Evolutionary conservation across 2,329 filamentous ascomycete genomes (phyloP).

Genomic region (Dendrostoma leiphaemia): DNA sequence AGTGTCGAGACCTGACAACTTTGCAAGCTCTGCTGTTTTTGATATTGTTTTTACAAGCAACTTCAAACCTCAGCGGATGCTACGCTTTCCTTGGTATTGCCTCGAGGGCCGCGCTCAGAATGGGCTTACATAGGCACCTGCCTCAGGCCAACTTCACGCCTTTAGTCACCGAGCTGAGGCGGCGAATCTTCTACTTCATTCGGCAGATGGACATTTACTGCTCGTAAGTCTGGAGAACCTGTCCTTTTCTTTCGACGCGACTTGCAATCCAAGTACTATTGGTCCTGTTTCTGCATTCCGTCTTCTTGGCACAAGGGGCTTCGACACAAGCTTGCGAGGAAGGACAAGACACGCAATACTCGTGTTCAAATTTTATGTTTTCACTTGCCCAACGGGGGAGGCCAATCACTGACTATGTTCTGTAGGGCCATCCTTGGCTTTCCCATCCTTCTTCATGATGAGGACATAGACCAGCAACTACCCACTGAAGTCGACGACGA

Average conservation of each 20-base stretch:
- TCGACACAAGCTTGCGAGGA: too few species aligned
- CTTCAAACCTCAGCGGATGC: conserved; percentile 74
- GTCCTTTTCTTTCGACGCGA: not conserved
- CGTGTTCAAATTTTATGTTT: too few species aligned
- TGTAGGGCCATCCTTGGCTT: conserved; percentile 58
- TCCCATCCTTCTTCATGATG: conserved; percentile 59
- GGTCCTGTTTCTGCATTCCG: not conserved
- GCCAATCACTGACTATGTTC: not conserved
- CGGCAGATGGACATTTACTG: conserved; percentile 71
- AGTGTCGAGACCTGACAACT: conserved; percentile 71
- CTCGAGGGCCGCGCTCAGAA: conserved; percentile 69
- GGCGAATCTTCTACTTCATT: conserved; percentile 66
- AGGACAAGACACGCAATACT: not conserved
- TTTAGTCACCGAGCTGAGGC: conserved; percentile 62
- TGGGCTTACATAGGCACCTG: conserved; percentile 75
- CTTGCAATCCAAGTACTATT: not conserved
- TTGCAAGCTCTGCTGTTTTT: conserved; percentile 76
- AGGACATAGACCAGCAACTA: conserved; percentile 66
- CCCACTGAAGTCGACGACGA: conserved; percentile 66
- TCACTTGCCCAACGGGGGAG: not conserved
- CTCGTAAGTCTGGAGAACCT: conserved; percentile 31
- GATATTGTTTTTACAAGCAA: conserved; percentile 77
- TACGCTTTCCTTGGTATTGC: conserved; percentile 80
- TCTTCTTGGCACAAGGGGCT: too few species aligned
- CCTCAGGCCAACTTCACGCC: conserved; percentile 60